Evolutionary conservation across 768 basidiomycete genomes (phyloP), one percentile per base, ranked within the genome.

Genomic region (Agrocybe praecox): DNA sequence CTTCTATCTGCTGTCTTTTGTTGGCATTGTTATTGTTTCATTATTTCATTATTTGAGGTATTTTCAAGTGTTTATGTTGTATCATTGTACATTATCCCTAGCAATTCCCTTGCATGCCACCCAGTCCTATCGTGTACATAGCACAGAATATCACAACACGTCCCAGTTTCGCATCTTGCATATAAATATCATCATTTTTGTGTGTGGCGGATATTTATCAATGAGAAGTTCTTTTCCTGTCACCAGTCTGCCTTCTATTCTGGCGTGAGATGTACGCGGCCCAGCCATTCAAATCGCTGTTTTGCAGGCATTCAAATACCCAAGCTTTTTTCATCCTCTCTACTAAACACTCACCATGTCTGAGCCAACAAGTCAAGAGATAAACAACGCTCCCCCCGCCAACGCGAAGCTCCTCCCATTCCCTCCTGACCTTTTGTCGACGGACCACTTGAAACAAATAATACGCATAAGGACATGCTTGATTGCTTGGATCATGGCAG

Each of bases 11-110:
- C 36, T 40, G 5, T 40, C 36, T 75, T 72, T 75, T 74, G 70
- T 70, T 65, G 65, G 71, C 72, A 72, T 71, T 69, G 68, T 72
- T 73, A 71, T 74, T 67, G 60, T 59, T 67, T 70, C 65, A 69
- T 69, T 69, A 67, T 70, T 70, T 58, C 52, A 57, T 64, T 58
- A 43, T 62, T 63, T 58, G 53, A 55, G 58, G 60, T 61, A 22
- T 60, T 29, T 29, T 61, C 49, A 52, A 57, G 55, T 59, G 60
- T 40, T 6, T 40, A n/a, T 40, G 36, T 67, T 63, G 66, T 65
- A 62, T 57, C 56, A 62, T 49, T 66, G 65, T 66, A 64, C 56
- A 65, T 62, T 65, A 62, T 61, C 63, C 64, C 52, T 57, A 53
- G 50, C 60, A 51, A 33, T 46, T 51, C 36, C 47, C 32, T 49